Conservation (phyloP, 2,329 filamentous ascomycete species). For the Massarina eburnea region DNA sequence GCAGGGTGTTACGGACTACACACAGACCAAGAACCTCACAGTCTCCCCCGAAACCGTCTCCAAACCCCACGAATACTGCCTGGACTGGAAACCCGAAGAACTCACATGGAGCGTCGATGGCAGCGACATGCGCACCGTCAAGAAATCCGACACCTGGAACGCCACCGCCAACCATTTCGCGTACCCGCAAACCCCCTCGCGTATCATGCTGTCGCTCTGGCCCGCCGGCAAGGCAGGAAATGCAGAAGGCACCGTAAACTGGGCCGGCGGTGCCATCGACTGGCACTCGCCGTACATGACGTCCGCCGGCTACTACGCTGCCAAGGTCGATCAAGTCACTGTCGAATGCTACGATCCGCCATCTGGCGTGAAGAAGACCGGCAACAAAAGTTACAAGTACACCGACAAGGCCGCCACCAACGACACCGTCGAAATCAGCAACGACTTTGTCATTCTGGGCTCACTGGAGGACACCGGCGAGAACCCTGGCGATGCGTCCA, state of each 20-base stretch:
- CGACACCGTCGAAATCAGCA: constrained; percentile 70
- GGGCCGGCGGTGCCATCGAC: constrained; percentile 88
- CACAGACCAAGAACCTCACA: constrained; percentile 72
- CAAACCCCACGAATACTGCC: constrained; percentile 86
- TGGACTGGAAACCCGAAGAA: constrained; percentile 86
- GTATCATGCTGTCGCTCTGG: constrained; percentile 94
- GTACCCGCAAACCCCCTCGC: constrained; percentile 88
- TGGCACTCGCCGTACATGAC: constrained; percentile 83
- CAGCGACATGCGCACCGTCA: constrained; percentile 69
- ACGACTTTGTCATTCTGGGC: constrained; percentile 74
- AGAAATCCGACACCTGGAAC: constrained; percentile 84
- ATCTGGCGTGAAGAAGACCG: constrained; percentile 62
- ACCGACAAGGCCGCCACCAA: constrained; percentile 67
- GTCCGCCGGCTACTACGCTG: constrained; percentile 83
- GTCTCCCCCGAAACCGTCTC: constrained; percentile 64
- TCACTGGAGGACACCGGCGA: constrained; percentile 81
- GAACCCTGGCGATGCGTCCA: constrained; percentile 58
- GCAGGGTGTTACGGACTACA: constrained; percentile 82
- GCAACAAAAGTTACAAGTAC: constrained; percentile 73
- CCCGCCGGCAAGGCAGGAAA: constrained; percentile 82
- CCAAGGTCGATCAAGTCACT: constrained; percentile 73
- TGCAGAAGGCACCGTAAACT: constrained; percentile 79
- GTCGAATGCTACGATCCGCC: constrained; percentile 88
- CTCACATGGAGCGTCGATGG: constrained; percentile 90
- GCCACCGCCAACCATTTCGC: constrained; percentile 75